Conservation (phyloP, 306 rosid species). For the Hippophae rhamnoides region DNA sequence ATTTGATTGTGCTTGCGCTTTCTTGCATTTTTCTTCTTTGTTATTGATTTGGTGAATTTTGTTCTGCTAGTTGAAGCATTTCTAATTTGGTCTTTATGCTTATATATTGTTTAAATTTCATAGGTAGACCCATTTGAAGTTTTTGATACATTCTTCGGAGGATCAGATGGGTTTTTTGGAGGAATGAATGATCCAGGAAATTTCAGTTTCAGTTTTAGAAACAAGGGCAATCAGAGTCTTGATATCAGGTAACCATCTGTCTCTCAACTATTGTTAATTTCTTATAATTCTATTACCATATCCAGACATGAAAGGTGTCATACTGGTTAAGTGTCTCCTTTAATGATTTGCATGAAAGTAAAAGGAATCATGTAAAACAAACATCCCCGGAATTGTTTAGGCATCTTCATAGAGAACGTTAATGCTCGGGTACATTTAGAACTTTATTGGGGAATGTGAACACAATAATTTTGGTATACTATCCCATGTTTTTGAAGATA, state of each 20-base stretch:
- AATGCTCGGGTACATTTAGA: too few relatives aligned
- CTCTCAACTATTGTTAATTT: slow-evolving; percentile 9
- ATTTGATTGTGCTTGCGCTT: slow-evolving; percentile 6
- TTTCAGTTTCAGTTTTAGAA: slow-evolving; percentile 50
- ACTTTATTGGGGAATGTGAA: too few relatives aligned
- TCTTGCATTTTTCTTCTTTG: neutral
- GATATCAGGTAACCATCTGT: slow-evolving; percentile 52
- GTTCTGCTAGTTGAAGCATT: neutral
- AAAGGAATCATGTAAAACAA: too few relatives aligned
- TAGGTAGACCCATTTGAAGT: slow-evolving; percentile 79
- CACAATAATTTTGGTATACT: too few relatives aligned
- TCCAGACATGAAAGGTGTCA: too few relatives aligned
- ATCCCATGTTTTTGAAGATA: too few relatives aligned
- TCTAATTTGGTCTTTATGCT: slow-evolving; percentile 14
- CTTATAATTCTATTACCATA: neutral
- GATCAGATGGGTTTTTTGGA: slow-evolving; percentile 55
- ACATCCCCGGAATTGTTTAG: too few relatives aligned
- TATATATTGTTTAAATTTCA: slow-evolving; percentile 15
- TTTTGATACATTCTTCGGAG: slow-evolving; percentile 72
- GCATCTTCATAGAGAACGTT: too few relatives aligned
- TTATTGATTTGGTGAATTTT: neutral
- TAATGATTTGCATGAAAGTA: too few relatives aligned
- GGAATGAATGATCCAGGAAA: slow-evolving; percentile 53
- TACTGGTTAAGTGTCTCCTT: too few relatives aligned
- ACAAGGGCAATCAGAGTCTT: slow-evolving; percentile 34